phyloP scores from a whole-genome alignment of 140 eudicot species.

The Oenanthe javanica region DNA sequence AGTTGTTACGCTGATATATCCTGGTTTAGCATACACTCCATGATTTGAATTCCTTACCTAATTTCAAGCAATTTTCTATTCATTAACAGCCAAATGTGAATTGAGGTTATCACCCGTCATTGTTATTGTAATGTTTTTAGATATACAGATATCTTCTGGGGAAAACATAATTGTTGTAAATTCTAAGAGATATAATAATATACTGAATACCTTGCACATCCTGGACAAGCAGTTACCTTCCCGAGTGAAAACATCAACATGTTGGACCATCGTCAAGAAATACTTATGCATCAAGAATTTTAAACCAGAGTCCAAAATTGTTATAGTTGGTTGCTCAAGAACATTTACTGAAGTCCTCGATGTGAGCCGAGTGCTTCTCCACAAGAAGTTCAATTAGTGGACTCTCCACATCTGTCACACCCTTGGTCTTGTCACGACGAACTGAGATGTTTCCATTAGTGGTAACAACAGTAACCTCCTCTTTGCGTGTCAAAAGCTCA shows the following conservation, averaged over 20 bases:
- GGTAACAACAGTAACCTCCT: slow-evolving; percentile 61
- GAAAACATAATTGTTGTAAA: too few species aligned
- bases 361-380: slow-evolving; percentile 43
- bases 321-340: slow-evolving; percentile 7
- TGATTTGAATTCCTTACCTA: slow-evolving; percentile 59
- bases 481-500: slow-evolving; percentile 71
- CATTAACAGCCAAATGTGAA: not conserved
- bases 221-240: too few species aligned
- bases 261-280: too few species aligned
- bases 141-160: too few species aligned
- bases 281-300: not conserved
- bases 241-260: too few species aligned
- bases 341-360: not conserved
- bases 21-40: slow-evolving; percentile 51
- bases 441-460: slow-evolving; percentile 36
- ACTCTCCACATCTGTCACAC: slow-evolving; percentile 46
- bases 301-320: not conserved
- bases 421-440: slow-evolving; percentile 40
- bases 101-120: too few species aligned
- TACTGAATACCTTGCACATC: not conserved
- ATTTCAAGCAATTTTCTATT: slow-evolving; percentile 60
- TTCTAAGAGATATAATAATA: too few species aligned
- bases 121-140: too few species aligned
- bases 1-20: slow-evolving; percentile 25
- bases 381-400: slow-evolving; percentile 59